phyloP scores from a whole-genome alignment of 2,329 filamentous ascomycete species.

The Phialocephala subalpina region DNA sequence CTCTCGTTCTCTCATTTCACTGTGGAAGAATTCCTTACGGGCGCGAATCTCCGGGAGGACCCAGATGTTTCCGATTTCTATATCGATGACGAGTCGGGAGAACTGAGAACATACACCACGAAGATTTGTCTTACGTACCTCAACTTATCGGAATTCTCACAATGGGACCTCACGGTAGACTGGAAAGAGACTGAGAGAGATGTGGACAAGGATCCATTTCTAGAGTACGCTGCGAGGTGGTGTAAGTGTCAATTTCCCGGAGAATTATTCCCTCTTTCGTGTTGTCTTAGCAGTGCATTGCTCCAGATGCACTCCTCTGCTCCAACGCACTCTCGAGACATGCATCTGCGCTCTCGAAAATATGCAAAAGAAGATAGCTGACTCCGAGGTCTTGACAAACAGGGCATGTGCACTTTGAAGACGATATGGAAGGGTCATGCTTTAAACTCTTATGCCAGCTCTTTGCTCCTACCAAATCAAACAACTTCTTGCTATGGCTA shows the following conservation, averaged over 20 bases:
- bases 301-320: too few relatives aligned
- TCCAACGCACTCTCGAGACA: too few relatives aligned
- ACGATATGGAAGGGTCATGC: not conserved
- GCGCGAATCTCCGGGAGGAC: conserved; percentile 12
- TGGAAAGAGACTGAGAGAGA: not conserved
- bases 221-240: conserved; percentile 9
- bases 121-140: conserved; percentile 26
- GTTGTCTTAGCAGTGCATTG: too few relatives aligned
- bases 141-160: conserved; percentile 21
- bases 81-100: not conserved
- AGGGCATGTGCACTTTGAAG: not conserved
- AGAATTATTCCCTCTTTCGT: too few relatives aligned
- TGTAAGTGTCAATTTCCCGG: too few relatives aligned
- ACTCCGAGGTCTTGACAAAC: too few relatives aligned
- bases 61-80: conserved; percentile 14
- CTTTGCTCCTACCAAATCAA: conserved; percentile 1
- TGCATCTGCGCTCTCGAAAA: too few relatives aligned
- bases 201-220: conserved; percentile 7
- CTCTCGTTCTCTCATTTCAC: conserved; percentile 41
- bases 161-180: conserved; percentile 1
- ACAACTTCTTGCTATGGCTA: conserved; percentile 14
- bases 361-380: too few relatives aligned
- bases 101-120: not conserved
- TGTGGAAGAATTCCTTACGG: conserved; percentile 38
- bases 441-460: not conserved